Conservation (phyloP, 2,329 filamentous ascomycete genomes). For the Colletotrichum sp. region DNA sequence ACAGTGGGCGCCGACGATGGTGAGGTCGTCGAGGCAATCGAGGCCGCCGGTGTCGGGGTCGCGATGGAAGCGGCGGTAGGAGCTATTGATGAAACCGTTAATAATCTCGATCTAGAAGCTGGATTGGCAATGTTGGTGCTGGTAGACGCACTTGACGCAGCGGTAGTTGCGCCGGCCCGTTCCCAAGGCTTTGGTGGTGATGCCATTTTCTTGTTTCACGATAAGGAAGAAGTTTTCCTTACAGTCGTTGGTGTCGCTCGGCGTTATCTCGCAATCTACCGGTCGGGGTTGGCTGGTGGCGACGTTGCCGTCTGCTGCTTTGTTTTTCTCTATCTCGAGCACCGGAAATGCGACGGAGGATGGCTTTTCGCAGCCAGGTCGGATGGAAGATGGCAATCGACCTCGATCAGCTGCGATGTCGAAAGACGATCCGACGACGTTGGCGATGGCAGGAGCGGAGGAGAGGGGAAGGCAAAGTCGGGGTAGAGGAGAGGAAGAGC, state of each 20-base stretch:
- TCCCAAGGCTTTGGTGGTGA: conserved; percentile 99
- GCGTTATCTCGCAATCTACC: conserved; percentile 19
- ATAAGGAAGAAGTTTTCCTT: conserved; percentile 17
- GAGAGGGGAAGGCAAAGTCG: neutral
- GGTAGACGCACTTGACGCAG: conserved; percentile 50
- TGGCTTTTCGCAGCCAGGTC: neutral
- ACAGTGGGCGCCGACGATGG: conserved; percentile 65
- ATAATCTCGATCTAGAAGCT: conserved; percentile 6
- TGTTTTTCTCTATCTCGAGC: neutral
- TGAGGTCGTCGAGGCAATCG: conserved; percentile 33
- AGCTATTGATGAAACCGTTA: conserved; percentile 27
- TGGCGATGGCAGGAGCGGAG: neutral
- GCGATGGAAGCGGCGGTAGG: conserved; percentile 45
- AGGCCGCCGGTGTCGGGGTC: conserved; percentile 42
- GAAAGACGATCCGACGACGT: neutral
- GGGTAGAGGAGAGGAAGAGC: neutral
- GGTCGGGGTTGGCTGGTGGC: conserved; percentile 9
- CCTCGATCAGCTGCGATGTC: neutral
- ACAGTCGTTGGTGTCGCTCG: neutral
- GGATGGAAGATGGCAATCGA: neutral
- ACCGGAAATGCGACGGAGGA: neutral
- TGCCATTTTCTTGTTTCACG: conserved; percentile 49
- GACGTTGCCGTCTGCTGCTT: neutral
- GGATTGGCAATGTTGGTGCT: neutral
- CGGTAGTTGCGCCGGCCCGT: conserved; percentile 67